Base-by-base conservation (phyloP, 495 filamentous ascomycete species). In the Aspergillus nidulans region DNA sequence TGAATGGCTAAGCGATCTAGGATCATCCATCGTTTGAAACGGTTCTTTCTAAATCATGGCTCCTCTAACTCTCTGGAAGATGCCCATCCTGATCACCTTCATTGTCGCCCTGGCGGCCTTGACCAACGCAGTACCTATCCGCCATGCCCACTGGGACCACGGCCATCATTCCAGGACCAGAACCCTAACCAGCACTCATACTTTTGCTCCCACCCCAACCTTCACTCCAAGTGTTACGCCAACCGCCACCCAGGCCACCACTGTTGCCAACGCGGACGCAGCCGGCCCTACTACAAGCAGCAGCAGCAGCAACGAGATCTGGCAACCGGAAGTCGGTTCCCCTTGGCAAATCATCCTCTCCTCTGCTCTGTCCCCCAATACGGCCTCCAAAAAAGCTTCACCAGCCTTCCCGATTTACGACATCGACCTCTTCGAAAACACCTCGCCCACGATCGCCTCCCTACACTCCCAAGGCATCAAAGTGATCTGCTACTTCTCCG, bases 401-500 rank as follows among this genome's bases (percentile, higher is more conserved):
- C 9, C 30, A 6, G 30, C 30, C 30, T 6, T 34, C 6, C 9
- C 4, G 2, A 34, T 34, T 12, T 62, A 72, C 15, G 70, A 81
- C 44, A 79, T 76, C 0, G 44, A 69, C 4, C 69, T 86, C 56
- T 85, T 78, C 68, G 82, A 86, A 66, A 80, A 72, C 49, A 85
- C 78, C 48, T 41, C 64, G 21, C 63, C 63, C 4, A 59, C 67
- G 16, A 73, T 63, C 4, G 81, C 85, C 52, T 49, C 66, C 4
- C 70, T 87, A 1, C 79, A 86, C 36, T 39, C 34, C 4, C 53
- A 66, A 21, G 72, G 71, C 12, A 73, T 79, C 49, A 83, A 77
- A 40, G 81, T 88, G 20, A 85, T 89, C 53, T 90, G 87, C 73
- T 90, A 89, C 65, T 89, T 88, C 71, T 82, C 78, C 12, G 87